Conservation (phyloP, 2,329 filamentous ascomycete species). For the Meredithiella fracta region DNA sequence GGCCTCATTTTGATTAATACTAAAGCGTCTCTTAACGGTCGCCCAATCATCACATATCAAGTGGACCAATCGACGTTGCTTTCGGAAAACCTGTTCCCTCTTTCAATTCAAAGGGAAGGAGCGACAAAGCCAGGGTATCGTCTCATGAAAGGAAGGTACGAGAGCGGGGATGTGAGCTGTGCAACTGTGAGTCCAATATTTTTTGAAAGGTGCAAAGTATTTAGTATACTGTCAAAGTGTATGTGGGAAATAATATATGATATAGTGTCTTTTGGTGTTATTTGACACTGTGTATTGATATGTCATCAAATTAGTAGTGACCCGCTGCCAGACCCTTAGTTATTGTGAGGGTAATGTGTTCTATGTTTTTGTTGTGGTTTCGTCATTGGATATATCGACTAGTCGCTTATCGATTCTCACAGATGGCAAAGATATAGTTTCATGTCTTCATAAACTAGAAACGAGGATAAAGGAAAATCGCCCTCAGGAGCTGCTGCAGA, state of each 20-base stretch:
- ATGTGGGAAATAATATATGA: too few relatives aligned
- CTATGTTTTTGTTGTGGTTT: neutral
- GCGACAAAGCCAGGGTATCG: neutral
- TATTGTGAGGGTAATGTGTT: neutral
- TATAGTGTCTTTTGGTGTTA: too few relatives aligned
- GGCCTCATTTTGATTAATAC: too few relatives aligned
- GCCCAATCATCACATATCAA: too few relatives aligned
- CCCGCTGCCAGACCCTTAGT: neutral
- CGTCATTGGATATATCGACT: neutral
- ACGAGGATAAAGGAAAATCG: too few relatives aligned
- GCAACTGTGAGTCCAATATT: neutral
- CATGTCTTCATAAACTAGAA: too few relatives aligned
- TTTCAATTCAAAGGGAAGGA: neutral
- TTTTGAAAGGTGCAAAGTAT: neutral
- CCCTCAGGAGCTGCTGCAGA: too few relatives aligned
- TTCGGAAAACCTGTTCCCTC: too few relatives aligned
- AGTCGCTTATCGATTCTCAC: neutral
- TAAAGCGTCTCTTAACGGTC: too few relatives aligned
- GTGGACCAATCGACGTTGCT: too few relatives aligned
- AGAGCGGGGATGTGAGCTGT: neutral
- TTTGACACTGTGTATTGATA: too few relatives aligned
- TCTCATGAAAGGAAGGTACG: neutral
- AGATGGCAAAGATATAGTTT: too few relatives aligned
- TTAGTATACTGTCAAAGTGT: conserved; percentile 12
- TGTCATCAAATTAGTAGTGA: neutral